Conservation (phyloP, 345 rosid species). For the Odontarrhena argentea region DNA sequence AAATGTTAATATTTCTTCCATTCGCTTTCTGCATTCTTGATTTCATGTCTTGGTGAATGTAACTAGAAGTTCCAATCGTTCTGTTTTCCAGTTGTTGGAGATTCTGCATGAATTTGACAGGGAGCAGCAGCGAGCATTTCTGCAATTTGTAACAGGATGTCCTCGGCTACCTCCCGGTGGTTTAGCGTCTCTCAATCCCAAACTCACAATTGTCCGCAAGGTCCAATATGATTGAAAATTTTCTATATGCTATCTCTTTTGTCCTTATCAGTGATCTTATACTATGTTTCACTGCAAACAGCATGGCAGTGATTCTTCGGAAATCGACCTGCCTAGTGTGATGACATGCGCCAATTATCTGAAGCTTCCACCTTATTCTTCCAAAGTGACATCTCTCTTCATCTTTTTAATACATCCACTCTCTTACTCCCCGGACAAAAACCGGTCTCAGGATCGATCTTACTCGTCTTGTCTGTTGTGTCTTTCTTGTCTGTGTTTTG, state of each 20-base stretch:
- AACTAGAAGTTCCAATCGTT: conserved; percentile 26
- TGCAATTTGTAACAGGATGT: conserved; percentile 94
- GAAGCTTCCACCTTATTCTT: conserved; percentile 89
- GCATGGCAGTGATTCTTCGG: conserved; percentile 69
- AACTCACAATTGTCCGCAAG: conserved; percentile 92
- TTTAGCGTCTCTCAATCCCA: conserved; percentile 82
- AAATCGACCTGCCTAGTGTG: conserved; percentile 88
- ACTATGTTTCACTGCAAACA: conserved; percentile 37
- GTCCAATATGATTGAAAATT: conserved; percentile 36
- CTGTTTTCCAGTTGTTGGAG: conserved; percentile 67
- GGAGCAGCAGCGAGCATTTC: conserved; percentile 70
- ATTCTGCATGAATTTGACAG: conserved; percentile 68
- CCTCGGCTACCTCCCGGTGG: conserved; percentile 97
- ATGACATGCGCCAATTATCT: conserved; percentile 98
- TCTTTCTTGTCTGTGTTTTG: conserved; percentile 26
- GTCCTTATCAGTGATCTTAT: not conserved
- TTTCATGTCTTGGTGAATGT: conserved; percentile 12
- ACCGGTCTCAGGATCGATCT: conserved; percentile 25
- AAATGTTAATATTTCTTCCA: conserved; percentile 45
- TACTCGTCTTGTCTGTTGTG: conserved; percentile 14
- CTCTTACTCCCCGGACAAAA: conserved; percentile 17
- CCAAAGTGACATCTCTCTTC: conserved; percentile 59
- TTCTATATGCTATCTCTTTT: not conserved
- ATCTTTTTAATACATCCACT: not conserved
- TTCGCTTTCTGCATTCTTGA: not conserved